Percentiles rank a stretch among this genome's conserved stretches.
These are phyloP conservation scores for Penicillium griseofulvum DNA, from an alignment of 2,329 filamentous ascomycete species.

Conservation along the genomic window DNA sequence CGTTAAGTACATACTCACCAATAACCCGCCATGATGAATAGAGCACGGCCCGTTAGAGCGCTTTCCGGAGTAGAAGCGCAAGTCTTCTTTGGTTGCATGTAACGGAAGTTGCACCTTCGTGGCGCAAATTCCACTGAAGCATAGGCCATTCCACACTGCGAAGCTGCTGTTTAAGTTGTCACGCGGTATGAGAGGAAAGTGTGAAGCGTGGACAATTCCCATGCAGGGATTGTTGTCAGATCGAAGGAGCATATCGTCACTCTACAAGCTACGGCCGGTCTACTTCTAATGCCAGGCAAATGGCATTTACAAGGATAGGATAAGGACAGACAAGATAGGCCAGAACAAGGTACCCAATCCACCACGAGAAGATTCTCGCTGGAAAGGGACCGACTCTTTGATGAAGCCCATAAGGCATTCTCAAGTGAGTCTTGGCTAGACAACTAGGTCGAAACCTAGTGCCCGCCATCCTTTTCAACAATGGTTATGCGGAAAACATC, in stretches of 20 bases:
- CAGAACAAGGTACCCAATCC: slow-evolving; percentile 16
- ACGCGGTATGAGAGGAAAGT: too few relatives aligned
- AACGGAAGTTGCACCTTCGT: too few relatives aligned
- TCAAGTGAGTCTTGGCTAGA: slow-evolving; percentile 22
- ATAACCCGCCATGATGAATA: not conserved
- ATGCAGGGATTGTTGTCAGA: not conserved
- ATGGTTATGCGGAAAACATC: slow-evolving; percentile 58
- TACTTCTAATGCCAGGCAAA: slow-evolving; percentile 23
- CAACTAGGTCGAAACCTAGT: slow-evolving; percentile 13
- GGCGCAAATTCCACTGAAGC: not conserved
- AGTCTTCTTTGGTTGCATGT: not conserved
- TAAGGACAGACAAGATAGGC: slow-evolving; percentile 26
- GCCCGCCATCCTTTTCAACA: slow-evolving; percentile 44
- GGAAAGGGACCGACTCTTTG: slow-evolving; percentile 23
- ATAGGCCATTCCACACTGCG: not conserved
- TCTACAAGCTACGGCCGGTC: slow-evolving; percentile 11
- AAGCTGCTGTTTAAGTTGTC: too few relatives aligned
- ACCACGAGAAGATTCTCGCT: slow-evolving; percentile 4
- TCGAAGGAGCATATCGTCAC: not conserved
- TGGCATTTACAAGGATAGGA: slow-evolving; percentile 22
- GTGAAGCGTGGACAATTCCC: not conserved
- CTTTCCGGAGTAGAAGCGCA: not conserved
- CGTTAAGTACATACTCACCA: too few relatives aligned
- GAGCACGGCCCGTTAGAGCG: not conserved
- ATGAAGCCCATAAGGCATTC: slow-evolving; percentile 14